phyloP scores from a whole-genome alignment of 2,329 filamentous ascomycete species.

The Trichoderma koningii region DNA sequence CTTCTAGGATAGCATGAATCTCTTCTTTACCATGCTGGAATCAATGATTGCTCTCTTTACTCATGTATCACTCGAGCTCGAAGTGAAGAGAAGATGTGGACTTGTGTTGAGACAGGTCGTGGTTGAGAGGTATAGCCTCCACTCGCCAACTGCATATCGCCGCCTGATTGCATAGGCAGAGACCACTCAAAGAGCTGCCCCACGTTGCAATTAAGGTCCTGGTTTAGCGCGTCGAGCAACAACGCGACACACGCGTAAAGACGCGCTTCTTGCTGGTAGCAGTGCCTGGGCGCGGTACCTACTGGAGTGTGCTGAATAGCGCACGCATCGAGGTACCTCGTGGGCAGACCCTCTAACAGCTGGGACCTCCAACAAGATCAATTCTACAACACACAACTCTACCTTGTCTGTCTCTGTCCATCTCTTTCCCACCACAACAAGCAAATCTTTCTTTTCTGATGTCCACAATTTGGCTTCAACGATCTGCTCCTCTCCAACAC shows the following conservation, averaged over 20 bases:
- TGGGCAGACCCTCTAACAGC: neutral
- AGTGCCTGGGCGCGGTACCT: neutral
- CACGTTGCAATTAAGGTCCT: conserved; percentile 15
- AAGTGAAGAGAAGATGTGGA: neutral
- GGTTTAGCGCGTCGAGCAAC: conserved; percentile 15
- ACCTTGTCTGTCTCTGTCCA: neutral
- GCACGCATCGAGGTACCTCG: conserved; percentile 12
- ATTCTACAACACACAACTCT: neutral
- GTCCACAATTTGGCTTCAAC: neutral
- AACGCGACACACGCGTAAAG: conserved; percentile 28
- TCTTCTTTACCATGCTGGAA: neutral
- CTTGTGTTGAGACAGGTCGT: neutral
- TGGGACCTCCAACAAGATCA: neutral
- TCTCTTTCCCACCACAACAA: neutral
- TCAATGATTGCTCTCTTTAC: neutral
- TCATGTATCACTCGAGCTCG: too few species aligned
- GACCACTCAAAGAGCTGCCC: neutral
- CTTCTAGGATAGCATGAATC: neutral
- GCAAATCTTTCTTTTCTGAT: neutral
- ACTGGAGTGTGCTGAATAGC: neutral
- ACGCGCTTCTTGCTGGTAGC: conserved; percentile 12
- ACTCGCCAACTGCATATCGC: conserved; percentile 6
- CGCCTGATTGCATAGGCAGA: neutral
- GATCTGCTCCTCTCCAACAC: too few species aligned
- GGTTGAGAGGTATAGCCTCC: neutral